Evolutionary conservation across 148 eudicot genomes (phyloP).

Genomic region (Pharnaceum exiguum): DNA sequence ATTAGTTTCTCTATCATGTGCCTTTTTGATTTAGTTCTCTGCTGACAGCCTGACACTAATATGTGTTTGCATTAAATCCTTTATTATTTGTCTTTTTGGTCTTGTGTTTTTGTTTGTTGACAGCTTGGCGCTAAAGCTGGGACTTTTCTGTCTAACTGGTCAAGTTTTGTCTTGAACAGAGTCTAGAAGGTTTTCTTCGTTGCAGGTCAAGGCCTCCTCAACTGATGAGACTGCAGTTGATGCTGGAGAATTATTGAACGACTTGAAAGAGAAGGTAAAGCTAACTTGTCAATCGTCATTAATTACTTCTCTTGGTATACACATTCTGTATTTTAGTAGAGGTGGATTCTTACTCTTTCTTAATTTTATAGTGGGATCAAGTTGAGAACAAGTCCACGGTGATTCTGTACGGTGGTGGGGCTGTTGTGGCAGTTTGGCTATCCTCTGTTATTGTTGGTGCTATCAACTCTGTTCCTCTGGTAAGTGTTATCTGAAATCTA

Average conservation of each 20-base stretch:
- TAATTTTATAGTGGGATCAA: conserved; percentile 72
- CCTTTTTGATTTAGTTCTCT: too few species aligned
- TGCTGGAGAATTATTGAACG: conserved; percentile 58
- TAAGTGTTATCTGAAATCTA: conserved; percentile 26
- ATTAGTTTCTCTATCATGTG: too few species aligned
- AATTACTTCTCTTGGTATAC: background rate
- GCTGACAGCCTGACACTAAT: too few species aligned
- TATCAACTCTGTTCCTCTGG: conserved; percentile 92
- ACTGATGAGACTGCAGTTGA: conserved; percentile 64
- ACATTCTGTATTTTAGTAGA: background rate
- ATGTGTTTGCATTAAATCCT: too few species aligned
- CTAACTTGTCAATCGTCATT: background rate
- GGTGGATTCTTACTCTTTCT: background rate
- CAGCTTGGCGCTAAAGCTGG: background rate
- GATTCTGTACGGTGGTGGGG: conserved; percentile 93
- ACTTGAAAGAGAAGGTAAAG: conserved; percentile 85
- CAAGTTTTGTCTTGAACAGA: conserved; percentile 30
- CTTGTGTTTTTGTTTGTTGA: background rate
- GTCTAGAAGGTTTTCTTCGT: conserved; percentile 50
- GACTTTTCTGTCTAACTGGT: background rate
- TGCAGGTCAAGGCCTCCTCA: conserved; percentile 65
- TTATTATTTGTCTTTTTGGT: too few species aligned
- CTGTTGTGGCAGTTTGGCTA: conserved; percentile 83
- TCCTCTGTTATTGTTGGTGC: conserved; percentile 81
- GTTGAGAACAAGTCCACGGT: conserved; percentile 98